Conservation (phyloP, 1,284 basidiomycete genomes). For the Moesziomyces aphidis region DNA sequence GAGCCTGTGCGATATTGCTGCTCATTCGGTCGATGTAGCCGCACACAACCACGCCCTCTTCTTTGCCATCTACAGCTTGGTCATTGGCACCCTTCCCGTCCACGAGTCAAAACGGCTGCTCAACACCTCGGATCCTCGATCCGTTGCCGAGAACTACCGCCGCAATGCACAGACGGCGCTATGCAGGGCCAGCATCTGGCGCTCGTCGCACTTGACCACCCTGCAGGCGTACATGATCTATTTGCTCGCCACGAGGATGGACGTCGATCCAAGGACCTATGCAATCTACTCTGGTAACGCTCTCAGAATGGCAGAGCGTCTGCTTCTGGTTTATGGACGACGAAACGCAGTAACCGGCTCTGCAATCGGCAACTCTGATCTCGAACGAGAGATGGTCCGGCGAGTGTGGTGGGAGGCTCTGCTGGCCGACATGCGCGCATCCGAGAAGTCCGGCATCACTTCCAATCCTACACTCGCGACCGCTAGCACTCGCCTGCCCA, state of each 20-base stretch:
- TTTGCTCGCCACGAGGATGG: conserved; percentile 8
- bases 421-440: conserved; percentile 15
- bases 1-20: conserved; percentile 16
- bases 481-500: conserved; percentile 6
- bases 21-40: neutral
- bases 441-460: conserved; percentile 19
- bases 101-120: conserved; percentile 11
- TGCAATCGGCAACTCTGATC: neutral
- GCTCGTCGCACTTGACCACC: conserved; percentile 4
- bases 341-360: neutral
- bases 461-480: conserved; percentile 7
- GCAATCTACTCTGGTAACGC: conserved; percentile 6
- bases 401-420: conserved; percentile 23
- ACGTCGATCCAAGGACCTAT: conserved; percentile 15
- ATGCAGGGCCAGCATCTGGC: conserved; percentile 7
- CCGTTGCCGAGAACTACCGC: conserved; percentile 2
- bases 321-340: conserved; percentile 2
- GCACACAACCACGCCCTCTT: conserved; percentile 12
- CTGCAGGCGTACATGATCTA: conserved; percentile 22
- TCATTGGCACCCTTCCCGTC: conserved; percentile 2
- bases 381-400: conserved; percentile 9
- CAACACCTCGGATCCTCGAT: neutral
- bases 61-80: conserved; percentile 9
- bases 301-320: conserved; percentile 8
- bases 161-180: conserved; percentile 19